A percentile compares a stretch with the other conserved stretches of the same genome.
phyloP scores from a whole-genome alignment of 306 rosid genomes.

The Gleditsia sinensis region DNA sequence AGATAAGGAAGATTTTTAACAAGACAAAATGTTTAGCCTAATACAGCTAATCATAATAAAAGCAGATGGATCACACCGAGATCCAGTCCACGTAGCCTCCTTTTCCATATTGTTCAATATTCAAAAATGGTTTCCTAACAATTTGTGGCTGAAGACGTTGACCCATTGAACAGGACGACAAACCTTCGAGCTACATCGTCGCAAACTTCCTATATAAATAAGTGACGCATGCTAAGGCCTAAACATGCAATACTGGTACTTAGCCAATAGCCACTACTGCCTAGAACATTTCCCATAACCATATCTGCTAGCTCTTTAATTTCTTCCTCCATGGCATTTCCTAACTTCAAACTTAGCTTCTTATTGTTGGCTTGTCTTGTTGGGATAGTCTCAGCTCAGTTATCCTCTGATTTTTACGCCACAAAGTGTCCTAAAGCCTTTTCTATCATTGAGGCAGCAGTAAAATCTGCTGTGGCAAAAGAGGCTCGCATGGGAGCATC shows the following conservation, averaged over 20 bases:
- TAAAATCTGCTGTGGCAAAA: slow-evolving; percentile 42
- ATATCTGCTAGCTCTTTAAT: slow-evolving; percentile 16
- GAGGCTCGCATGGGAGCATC: slow-evolving; percentile 90
- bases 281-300: not conserved
- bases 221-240: not conserved
- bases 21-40: not conserved
- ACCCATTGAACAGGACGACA: not conserved
- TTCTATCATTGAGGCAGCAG: slow-evolving; percentile 50
- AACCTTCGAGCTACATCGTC: not conserved
- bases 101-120: not conserved
- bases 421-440: slow-evolving; percentile 61
- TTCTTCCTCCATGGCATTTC: not conserved
- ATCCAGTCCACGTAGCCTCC: not conserved
- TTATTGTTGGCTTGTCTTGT: slow-evolving; percentile 21
- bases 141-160: not conserved
- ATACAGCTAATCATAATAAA: not conserved
- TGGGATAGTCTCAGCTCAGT: slow-evolving; percentile 51
- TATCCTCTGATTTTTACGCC: slow-evolving; percentile 56
- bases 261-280: not conserved
- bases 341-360: slow-evolving; percentile 25
- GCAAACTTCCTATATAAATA: not conserved
- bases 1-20: not conserved
- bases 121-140: not conserved
- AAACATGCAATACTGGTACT: not conserved
- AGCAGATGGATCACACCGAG: not conserved